phyloP scores from a whole-genome alignment of 768 basidiomycete species.

The Xerocomellus chrysenteron region DNA sequence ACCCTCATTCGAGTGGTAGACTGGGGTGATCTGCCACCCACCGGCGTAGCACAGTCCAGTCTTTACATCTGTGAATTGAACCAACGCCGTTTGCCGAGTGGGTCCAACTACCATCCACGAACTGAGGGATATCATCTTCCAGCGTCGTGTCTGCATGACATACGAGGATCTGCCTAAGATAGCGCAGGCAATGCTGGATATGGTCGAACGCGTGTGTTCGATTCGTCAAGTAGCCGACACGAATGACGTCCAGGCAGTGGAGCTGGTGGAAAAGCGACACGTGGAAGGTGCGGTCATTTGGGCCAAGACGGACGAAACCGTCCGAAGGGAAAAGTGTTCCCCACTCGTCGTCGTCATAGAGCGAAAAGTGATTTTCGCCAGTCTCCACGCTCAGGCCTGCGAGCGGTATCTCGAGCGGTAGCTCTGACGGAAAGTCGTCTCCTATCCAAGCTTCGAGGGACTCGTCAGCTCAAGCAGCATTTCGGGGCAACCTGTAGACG shows the following conservation, averaged over 20 bases:
- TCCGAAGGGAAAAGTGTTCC: slow-evolving; percentile 33
- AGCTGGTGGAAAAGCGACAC: slow-evolving; percentile 48
- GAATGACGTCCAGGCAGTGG: too few species aligned
- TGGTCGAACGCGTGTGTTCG: too few species aligned
- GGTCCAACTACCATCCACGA: slow-evolving; percentile 21
- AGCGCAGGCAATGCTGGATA: too few species aligned
- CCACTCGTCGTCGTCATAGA: slow-evolving; percentile 37
- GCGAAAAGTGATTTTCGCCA: slow-evolving; percentile 28
- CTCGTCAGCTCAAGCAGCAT: background rate
- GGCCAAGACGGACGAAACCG: slow-evolving; percentile 36
- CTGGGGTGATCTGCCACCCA: slow-evolving; percentile 32
- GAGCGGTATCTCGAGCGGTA: slow-evolving; percentile 29
- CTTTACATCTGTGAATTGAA: slow-evolving; percentile 32
- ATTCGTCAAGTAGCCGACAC: too few species aligned
- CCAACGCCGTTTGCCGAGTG: slow-evolving; percentile 28
- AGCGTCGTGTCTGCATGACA: too few species aligned
- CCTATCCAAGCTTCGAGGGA: slow-evolving; percentile 26
- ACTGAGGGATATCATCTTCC: background rate
- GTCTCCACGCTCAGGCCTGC: slow-evolving; percentile 28
- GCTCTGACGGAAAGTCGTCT: slow-evolving; percentile 32
- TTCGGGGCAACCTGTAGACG: background rate
- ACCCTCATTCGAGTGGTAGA: slow-evolving; percentile 18
- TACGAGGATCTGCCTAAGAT: too few species aligned
- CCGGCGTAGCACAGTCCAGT: slow-evolving; percentile 33
- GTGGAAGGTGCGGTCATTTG: slow-evolving; percentile 33